phyloP scores from a whole-genome alignment of 768 basidiomycete genomes.

The Leccinum disarticulatum region DNA sequence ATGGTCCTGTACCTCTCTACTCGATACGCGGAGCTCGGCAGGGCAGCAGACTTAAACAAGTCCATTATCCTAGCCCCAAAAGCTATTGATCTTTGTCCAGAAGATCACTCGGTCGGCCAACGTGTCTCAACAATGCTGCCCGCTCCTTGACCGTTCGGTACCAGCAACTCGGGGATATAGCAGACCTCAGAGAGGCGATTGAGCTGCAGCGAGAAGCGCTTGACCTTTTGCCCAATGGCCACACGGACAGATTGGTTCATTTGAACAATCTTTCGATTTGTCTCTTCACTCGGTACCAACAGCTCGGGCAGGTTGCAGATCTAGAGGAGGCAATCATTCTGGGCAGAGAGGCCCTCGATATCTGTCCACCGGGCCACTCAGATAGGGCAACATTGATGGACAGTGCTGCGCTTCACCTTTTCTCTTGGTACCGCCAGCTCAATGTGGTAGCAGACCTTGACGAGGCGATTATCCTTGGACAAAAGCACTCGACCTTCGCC shows the following conservation, averaged over 20 bases:
- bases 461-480: neutral
- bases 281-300: neutral
- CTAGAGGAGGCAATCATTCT: neutral
- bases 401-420: neutral
- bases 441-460: neutral
- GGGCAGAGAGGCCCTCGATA: neutral
- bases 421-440: neutral
- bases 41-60: neutral
- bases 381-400: neutral
- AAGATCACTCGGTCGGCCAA: neutral
- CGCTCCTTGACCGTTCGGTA: neutral
- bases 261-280: neutral
- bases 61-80: neutral
- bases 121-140: no score
- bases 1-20: neutral
- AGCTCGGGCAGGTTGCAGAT: neutral
- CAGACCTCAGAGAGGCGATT: neutral
- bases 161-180: neutral
- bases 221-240: neutral
- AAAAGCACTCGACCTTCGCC: neutral
- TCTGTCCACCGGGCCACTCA: neutral
- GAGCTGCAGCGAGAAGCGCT: neutral
- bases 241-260: neutral
- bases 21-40: neutral
- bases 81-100: neutral